These are phyloP conservation scores for Quercus engelmannii DNA, from an alignment of 306 rosid genomes.

Conservation along the genomic window DNA sequence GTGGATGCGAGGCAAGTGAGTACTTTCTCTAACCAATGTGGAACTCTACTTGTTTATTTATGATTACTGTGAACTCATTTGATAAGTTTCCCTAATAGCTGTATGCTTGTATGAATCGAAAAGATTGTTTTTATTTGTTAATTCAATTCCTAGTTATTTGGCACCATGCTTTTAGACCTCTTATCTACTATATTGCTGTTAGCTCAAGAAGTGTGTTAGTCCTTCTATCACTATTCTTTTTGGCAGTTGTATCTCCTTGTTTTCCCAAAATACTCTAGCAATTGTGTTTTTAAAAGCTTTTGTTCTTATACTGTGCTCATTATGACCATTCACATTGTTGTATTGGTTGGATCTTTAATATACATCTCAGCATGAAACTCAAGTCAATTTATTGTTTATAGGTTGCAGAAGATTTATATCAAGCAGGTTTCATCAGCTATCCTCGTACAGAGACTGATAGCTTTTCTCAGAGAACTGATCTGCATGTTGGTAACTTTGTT, in stretches of 20 bases:
- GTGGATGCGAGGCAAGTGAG: slow-evolving; percentile 96
- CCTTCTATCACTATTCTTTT: background rate
- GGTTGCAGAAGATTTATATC: slow-evolving; percentile 98
- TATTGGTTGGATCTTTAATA: slow-evolving; percentile 3
- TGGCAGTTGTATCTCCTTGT: background rate
- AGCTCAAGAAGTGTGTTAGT: background rate
- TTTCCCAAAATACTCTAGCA: background rate
- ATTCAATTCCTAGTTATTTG: background rate
- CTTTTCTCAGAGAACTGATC: slow-evolving; percentile 81
- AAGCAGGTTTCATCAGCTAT: slow-evolving; percentile 95
- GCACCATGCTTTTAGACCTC: background rate
- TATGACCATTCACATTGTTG: background rate
- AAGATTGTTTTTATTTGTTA: background rate
- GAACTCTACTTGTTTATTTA: background rate
- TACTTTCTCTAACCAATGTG: slow-evolving; percentile 21
- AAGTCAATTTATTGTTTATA: slow-evolving; percentile 31
- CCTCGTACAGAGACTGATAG: slow-evolving; percentile 96
- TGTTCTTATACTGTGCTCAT: background rate
- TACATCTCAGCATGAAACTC: slow-evolving; percentile 22
- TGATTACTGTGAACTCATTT: background rate
- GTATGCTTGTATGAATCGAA: background rate
- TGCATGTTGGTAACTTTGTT: slow-evolving; percentile 59
- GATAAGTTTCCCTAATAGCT: background rate
- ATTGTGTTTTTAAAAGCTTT: background rate
- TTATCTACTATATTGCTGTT: background rate